Base-by-base conservation (phyloP, 768 basidiomycete genomes). In the Tylopilus plumbeoviolaceoides region DNA sequence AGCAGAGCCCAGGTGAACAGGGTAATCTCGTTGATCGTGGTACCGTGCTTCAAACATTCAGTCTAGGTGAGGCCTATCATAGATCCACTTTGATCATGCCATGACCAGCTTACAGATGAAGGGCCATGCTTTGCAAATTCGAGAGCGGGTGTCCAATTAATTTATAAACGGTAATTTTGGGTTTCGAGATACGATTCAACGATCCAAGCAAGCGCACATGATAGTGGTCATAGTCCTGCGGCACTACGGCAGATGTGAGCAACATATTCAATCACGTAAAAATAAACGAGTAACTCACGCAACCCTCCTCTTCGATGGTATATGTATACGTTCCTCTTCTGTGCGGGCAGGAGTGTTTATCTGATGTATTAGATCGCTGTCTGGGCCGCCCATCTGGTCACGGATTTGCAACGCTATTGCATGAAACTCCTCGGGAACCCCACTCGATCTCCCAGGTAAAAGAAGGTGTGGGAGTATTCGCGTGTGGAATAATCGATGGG, bases 401-500 rank as follows among this genome's bases (percentile, higher is more conserved):
- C 66, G 66, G 21, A 70, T 63, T 12, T 36, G 51, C 35, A 59
- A 33, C 2, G 67, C 69, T 36, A 51, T 53, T 15, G 44, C 44
- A 47, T 70, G 69, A 47, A 66, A 67, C 55, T 71, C 69, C 18
- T 57, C 58, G 9, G 70, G 70, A 31, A 70, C 56, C 4, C 67
- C 69, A 5, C 60, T 55, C 15, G 63, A 62, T 47, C 53, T 57
- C 44, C 52, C 64, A 15, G 66, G 63, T 7, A 67, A 55, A 14
- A 72, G 55, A 40, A 70, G 55, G 47, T 70, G 63, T 10, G 69
- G 69, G 31, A 70, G 67, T 51, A 70, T 59, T 30, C 69, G 69
- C n/a, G 69, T 70, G 56, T 70, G 69, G 57, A 70, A 70, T 48
- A 70, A 48, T 44, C 46, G 64, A 52, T 70, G 70, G 30, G 69